Conservation (phyloP, 768 basidiomycete genomes). For the Mycena kentingensis region DNA sequence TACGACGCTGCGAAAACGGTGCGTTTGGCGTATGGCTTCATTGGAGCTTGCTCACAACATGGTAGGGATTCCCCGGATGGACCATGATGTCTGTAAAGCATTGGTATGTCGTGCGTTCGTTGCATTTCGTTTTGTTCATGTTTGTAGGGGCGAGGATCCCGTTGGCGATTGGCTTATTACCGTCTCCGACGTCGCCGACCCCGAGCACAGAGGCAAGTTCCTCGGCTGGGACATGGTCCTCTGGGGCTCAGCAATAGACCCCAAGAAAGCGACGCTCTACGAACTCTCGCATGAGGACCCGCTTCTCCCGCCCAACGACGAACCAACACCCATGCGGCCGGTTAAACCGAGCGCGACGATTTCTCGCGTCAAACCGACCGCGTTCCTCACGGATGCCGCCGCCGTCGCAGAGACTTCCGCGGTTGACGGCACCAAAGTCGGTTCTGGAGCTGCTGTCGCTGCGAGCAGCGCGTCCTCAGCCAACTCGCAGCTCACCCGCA, state of each 20-base stretch:
- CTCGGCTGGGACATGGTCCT: constrained; percentile 90
- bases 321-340: constrained; percentile 38
- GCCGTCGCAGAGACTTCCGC: constrained; percentile 18
- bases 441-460: not conserved
- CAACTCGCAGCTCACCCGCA: constrained; percentile 79
- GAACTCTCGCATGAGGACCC: constrained; percentile 56
- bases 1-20: constrained; percentile 70
- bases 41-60: no score
- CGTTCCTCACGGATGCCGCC: constrained; percentile 69
- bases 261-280: constrained; percentile 64
- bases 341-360: constrained; percentile 48
- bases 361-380: constrained; percentile 80
- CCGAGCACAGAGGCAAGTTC: constrained; percentile 63
- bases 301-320: constrained; percentile 48
- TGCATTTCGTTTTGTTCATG: constrained; percentile 1
- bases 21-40: no score
- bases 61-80: constrained; percentile 87
- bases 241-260: constrained; percentile 85
- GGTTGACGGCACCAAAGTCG: not conserved
- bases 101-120: constrained; percentile 59
- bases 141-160: constrained; percentile 85
- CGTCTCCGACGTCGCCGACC: constrained; percentile 76
- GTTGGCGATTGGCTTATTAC: constrained; percentile 87
- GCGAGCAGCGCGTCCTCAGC: constrained; percentile 25
- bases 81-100: constrained; percentile 98